phyloP scores from a whole-genome alignment of 208 protist genomes.

The Leishmania guyanensis region DNA sequence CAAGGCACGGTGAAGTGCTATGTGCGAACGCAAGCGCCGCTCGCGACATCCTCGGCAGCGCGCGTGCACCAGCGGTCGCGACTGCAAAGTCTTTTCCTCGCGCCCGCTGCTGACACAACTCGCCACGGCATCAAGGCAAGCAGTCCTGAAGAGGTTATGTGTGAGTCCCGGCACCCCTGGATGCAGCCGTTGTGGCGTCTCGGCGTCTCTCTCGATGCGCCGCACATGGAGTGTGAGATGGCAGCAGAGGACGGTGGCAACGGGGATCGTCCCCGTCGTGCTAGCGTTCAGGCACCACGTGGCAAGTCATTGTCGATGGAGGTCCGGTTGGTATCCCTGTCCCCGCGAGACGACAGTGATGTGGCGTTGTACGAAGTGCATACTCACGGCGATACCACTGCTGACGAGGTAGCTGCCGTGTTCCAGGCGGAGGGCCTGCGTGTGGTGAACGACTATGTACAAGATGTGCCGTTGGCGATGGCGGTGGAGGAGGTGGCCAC shows the following conservation, averaged over 20 bases:
- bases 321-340: constrained; percentile 45
- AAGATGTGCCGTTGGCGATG: constrained; percentile 50
- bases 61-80: constrained; percentile 19
- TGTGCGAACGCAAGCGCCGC: constrained; percentile 16
- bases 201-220: constrained; percentile 30
- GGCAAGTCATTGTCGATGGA: constrained; percentile 30
- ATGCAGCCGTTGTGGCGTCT: constrained; percentile 25
- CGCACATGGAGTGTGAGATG: constrained; percentile 24
- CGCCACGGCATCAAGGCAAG: too few relatives aligned
- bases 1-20: constrained; percentile 19
- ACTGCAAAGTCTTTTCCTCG: constrained; percentile 18
- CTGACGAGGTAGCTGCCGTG: constrained; percentile 67
- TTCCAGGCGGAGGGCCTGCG: constrained; percentile 61
- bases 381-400: constrained; percentile 38
- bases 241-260: neutral
- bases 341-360: constrained; percentile 33
- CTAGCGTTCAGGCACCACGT: constrained; percentile 4
- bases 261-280: neutral
- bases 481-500: constrained; percentile 35
- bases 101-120: neutral
- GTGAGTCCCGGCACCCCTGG: constrained; percentile 35
- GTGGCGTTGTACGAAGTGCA: constrained; percentile 73
- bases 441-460: constrained; percentile 76
- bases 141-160: neutral
- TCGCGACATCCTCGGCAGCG: constrained; percentile 22